These are phyloP conservation scores for Pyrenophora teres DNA, from an alignment of 2,329 filamentous ascomycete species.

Conservation along the genomic window DNA sequence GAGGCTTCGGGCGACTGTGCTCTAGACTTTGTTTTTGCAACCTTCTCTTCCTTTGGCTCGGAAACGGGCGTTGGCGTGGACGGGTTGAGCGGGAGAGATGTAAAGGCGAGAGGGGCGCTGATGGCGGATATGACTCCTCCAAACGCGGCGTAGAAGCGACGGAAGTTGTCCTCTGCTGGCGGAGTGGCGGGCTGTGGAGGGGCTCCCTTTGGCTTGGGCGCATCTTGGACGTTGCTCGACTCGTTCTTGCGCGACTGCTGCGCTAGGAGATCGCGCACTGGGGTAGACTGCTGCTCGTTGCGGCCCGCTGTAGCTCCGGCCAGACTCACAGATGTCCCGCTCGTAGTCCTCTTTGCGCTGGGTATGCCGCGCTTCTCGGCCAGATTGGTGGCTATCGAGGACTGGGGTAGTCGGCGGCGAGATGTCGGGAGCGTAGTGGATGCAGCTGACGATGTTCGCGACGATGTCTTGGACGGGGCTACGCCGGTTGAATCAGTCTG, in stretches of 20 bases:
- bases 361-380: slow-evolving; percentile 83
- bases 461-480: slow-evolving; percentile 23
- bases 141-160: slow-evolving; percentile 89
- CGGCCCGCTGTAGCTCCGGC: slow-evolving; percentile 70
- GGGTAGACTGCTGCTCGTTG: slow-evolving; percentile 36
- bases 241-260: slow-evolving; percentile 39
- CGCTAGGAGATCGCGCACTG: slow-evolving; percentile 41
- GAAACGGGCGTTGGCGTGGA: slow-evolving; percentile 33
- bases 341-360: slow-evolving; percentile 61
- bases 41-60: slow-evolving; percentile 27
- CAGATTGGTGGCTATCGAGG: slow-evolving; percentile 86
- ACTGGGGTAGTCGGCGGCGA: slow-evolving; percentile 62
- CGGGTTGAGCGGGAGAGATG: slow-evolving; percentile 74
- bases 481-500: slow-evolving; percentile 15
- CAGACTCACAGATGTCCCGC: slow-evolving; percentile 73
- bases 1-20: slow-evolving; percentile 37
- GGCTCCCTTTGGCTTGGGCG: slow-evolving; percentile 17
- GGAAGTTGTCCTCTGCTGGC: slow-evolving; percentile 74
- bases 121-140: slow-evolving; percentile 86
- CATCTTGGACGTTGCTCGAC: slow-evolving; percentile 18
- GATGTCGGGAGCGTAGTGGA: slow-evolving; percentile 41
- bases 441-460: slow-evolving; percentile 42
- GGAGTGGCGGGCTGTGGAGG: slow-evolving; percentile 24
- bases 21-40: slow-evolving; percentile 30
- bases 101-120: slow-evolving; percentile 89